Percentiles rank a stretch among this genome's conserved stretches.
Evolutionary conservation across 805 yeast genomes (phyloP).

Genomic region (Cyberlindnera misumaiensis): DNA sequence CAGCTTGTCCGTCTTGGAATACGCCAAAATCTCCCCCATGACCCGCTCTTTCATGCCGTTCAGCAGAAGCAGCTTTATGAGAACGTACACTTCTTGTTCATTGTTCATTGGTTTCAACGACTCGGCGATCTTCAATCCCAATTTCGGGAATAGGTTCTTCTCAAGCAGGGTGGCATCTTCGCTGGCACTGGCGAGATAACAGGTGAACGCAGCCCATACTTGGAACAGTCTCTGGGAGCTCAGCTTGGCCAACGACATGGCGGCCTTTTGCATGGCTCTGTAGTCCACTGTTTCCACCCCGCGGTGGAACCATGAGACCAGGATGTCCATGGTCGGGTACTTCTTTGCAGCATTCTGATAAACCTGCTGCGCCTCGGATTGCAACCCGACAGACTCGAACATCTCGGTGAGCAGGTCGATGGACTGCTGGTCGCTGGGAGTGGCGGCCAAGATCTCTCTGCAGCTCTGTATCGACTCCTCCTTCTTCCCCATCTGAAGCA

Average conservation of each 20-base stretch:
- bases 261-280: constrained; percentile 46
- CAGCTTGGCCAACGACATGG: constrained; percentile 36
- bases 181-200: constrained; percentile 35
- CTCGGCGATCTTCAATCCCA: constrained; percentile 55
- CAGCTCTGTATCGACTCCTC: constrained; percentile 21
- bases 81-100: constrained; percentile 63
- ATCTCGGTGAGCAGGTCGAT: constrained; percentile 41
- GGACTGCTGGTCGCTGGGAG: constrained; percentile 51
- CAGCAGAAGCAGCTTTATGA: constrained; percentile 41
- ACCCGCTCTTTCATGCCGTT: constrained; percentile 23
- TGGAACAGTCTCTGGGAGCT: constrained; percentile 31
- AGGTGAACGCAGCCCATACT: constrained; percentile 51
- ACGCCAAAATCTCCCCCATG: constrained; percentile 26
- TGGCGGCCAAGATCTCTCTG: constrained; percentile 22
- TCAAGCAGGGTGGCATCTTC: constrained; percentile 37
- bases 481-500: constrained; percentile 25
- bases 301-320: constrained; percentile 51
- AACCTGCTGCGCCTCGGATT: constrained; percentile 37
- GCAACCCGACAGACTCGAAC: constrained; percentile 32
- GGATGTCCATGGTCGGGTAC: constrained; percentile 42
- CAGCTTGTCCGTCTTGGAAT: constrained; percentile 27
- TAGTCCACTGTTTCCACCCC: constrained; percentile 42
- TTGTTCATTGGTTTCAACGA: constrained; percentile 42
- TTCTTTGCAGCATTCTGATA: constrained; percentile 55
- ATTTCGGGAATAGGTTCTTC: constrained; percentile 43